Evolutionary conservation across 768 basidiomycete species (phyloP), one percentile per base, ranked within the genome.

Genomic region (Phlegmacium glaucopus): DNA sequence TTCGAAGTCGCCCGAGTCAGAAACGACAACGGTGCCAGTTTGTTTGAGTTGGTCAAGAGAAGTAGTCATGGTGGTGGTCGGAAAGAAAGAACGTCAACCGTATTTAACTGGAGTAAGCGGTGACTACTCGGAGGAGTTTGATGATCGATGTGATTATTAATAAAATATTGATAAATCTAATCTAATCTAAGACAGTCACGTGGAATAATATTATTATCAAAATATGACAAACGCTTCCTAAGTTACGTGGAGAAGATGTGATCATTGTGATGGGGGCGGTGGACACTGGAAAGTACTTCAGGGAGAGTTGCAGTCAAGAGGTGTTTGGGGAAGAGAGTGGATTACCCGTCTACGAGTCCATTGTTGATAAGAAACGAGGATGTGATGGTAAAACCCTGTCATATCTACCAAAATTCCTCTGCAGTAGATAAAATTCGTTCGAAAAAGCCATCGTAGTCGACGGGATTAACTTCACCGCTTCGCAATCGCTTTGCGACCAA

Each of bases 1-100:
- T 71, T 90, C 90, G 64, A 96, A 95, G 72, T 96, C 94, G 46
- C 94, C 95, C 49, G 93, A 94, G 78, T 99, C 95, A 40, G 91
- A 94, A 63, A 95, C 93, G 71, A 98, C 94, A 67, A 89, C 82
- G 63, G 95, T 98, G 61, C 94, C 95, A 60, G 89, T 88, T 58
- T 86, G 79, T 65, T 95, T 95, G 65, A 95, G 88, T 51, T 67
- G 71, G 61, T 90, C 89, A 58, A 91, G 84, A 39, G 89, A 87
- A 61, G 77, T 89, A 52, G 86, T 75, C 88, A 89, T 90, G 71
- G 58, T 78, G 53, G 45, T 48, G 49, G 54, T 45, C 36, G 38
- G 47, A 56, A 43, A 41, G 42, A 47, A 55, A 55, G 54, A 43
- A 32, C 30, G 17, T n/a, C n/a, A n/a, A n/a, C n/a, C n/a, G n/a